Evolutionary conservation across 2,329 filamentous ascomycete genomes (phyloP).

Genomic region (Helicocarpus griseus): DNA sequence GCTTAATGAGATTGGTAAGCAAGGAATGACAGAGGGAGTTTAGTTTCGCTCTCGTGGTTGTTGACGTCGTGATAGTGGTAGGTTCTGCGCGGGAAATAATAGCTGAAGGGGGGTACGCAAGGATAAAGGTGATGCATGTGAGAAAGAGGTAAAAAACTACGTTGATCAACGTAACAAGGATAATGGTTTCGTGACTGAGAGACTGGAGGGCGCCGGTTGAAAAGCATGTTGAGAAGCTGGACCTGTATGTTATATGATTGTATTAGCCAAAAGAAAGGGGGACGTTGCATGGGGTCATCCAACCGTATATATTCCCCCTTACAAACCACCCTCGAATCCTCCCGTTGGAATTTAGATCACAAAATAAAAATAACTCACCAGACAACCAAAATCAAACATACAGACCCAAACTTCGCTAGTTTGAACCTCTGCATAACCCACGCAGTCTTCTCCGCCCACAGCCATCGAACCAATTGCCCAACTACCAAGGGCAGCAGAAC

Average conservation of each 20-base stretch:
- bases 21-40: constrained; percentile 6
- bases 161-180: constrained; percentile 60
- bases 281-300: background rate
- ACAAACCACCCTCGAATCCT: background rate
- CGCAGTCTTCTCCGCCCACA: constrained; percentile 38
- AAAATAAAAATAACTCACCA: constrained; percentile 38
- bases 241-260: constrained; percentile 38
- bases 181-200: constrained; percentile 50
- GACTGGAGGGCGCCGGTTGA: constrained; percentile 51
- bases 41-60: background rate
- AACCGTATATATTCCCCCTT: background rate
- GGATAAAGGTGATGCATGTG: constrained; percentile 46
- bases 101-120: constrained; percentile 32
- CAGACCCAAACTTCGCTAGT: constrained; percentile 35
- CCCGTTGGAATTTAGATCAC: no score
- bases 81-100: constrained; percentile 7
- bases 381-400: constrained; percentile 40
- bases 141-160: constrained; percentile 56
- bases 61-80: background rate
- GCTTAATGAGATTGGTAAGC: constrained; percentile 17
- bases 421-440: constrained; percentile 44
- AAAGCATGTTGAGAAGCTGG: constrained; percentile 41
- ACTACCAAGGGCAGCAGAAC: constrained; percentile 55
- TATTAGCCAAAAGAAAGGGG: constrained; percentile 17
- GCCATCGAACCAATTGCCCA: constrained; percentile 51